Evolutionary conservation across 345 rosid species (phyloP), one percentile per base, ranked within the genome.

Genomic region (Dovyalis caffra): DNA sequence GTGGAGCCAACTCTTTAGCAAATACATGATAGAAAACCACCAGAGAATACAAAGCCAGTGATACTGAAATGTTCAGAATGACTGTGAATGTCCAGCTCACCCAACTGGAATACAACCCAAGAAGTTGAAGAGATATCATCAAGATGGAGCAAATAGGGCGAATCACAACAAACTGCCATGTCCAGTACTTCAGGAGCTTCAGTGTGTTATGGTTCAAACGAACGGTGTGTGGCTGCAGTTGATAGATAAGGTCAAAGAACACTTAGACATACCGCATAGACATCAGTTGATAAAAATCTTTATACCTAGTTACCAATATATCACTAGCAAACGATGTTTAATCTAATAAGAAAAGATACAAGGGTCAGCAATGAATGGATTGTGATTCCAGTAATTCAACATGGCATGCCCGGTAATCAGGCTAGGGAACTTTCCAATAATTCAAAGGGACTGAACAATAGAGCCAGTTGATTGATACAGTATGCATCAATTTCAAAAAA

Each of bases 71-170:
- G 60, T 95, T 95, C 76, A 95, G 93, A 72, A 93, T 79, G 74
- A 93, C 81, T 6, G 97, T 93, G 85, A 95, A 88, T 64, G 94
- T 89, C 99, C 99, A 95, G 83, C 97, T 95, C 86, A 95, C 66
- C 99, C 99, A 95, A 60, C 88, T 76, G 9, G 99, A 96, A 76
- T 93, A 93, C 33, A 87, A 72, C 64, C 88, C 88, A 57, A 93
- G 83, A 78, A 83, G 25, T 68, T 91, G 98, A 16, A 91, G 83
- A 0, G 78, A 78, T 73, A 95, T 88, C 98, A 93, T 95, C 89
- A 93, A 79, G 76, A 90, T 38, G 20, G 98, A 95, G 76, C 92
- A 93, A 74, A 88, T 75, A 0, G 98, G 99, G 37, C 98, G 88
- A 69, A 95, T 86, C 70, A 88, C 69, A 2, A 93, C 98, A 75